A percentile compares a stretch with the other conserved stretches of the same genome.
Conservation (phyloP, 176 grass and related monocot genomes). For the Lolium perenne region DNA sequence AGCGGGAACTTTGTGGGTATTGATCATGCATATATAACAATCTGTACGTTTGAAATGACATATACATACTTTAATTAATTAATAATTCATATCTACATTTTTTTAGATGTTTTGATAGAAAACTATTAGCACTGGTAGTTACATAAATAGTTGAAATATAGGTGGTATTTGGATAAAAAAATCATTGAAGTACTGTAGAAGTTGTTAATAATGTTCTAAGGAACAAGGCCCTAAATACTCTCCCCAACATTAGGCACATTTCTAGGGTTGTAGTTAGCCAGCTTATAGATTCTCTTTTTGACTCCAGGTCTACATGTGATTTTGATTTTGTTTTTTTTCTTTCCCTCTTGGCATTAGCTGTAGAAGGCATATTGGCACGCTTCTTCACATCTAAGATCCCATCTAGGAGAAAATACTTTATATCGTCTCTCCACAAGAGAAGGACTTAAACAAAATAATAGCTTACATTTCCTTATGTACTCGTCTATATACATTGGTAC, state of each 20-base stretch:
- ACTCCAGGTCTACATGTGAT: slow-evolving; percentile 39
- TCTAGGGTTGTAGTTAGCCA: slow-evolving; percentile 47
- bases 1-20: neutral
- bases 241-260: slow-evolving; percentile 59
- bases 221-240: slow-evolving; percentile 59
- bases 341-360: slow-evolving; percentile 40
- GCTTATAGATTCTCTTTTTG: slow-evolving; percentile 7
- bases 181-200: neutral
- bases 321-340: slow-evolving; percentile 35
- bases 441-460: slow-evolving; percentile 9
- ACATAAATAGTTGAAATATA: slow-evolving; percentile 1
- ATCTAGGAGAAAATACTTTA: slow-evolving; percentile 46
- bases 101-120: neutral
- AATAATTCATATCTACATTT: too few relatives aligned
- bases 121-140: neutral
- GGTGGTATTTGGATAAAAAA: neutral
- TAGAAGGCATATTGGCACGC: slow-evolving; percentile 38
- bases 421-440: neutral
- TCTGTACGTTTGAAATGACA: neutral
- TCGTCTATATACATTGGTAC: slow-evolving; percentile 9
- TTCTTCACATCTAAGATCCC: slow-evolving; percentile 56
- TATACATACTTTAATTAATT: neutral
- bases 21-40: neutral
- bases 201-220: slow-evolving; percentile 24
- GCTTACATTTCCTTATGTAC: neutral